Evolutionary conservation across 106 monocot species (phyloP), one percentile per base, ranked within the genome.

Genomic region (Apostasia ramifera): DNA sequence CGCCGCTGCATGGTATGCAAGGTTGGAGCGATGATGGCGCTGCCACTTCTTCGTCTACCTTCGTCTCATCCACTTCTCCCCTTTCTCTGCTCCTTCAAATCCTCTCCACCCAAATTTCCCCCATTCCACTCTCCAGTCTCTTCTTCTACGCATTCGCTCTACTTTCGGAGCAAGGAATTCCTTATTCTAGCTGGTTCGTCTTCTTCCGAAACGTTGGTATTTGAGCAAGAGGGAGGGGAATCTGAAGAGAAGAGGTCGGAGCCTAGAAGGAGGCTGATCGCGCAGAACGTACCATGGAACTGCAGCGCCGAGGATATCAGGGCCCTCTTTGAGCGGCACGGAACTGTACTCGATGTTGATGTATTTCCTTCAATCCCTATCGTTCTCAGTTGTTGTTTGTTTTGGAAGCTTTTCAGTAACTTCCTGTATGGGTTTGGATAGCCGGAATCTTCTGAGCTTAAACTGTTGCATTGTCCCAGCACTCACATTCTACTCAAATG

Each of bases 271-370:
- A 78, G 90, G 68, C 57, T 94, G 70, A 81, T 87, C 39, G 94
- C 94, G 6, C 84, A 82, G 80, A 94, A 90, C 60, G 79, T 94
- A 53, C 94, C 90, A 1, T 94, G 94, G 94, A 71, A 61, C 55
- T 78, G 61, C 78, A 85, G 80, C 0, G 77, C 71, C 4, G 87
- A 90, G 4, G 90, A 94, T 15, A 74, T 94, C 59, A 75, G 64
- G 59, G 59, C 26, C 37, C 73, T 94, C 54, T 94, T 94, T 67
- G 68, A 71, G 71, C 84, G 76, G 66, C 74, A 94, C 45, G 94
- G 94, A 3, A 53, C 75, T 47, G 90, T 94, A 5, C 57, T 79
- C 50, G 84, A 90, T 64, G 84, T 90, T 46, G 82, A 94, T 90
- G 89, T 94, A 47, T 48, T 1, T 3, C 2, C 48, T 10, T 26